Evolutionary conservation across 2,329 filamentous ascomycete species (phyloP).

Genomic region (Paecilomyces niveus): DNA sequence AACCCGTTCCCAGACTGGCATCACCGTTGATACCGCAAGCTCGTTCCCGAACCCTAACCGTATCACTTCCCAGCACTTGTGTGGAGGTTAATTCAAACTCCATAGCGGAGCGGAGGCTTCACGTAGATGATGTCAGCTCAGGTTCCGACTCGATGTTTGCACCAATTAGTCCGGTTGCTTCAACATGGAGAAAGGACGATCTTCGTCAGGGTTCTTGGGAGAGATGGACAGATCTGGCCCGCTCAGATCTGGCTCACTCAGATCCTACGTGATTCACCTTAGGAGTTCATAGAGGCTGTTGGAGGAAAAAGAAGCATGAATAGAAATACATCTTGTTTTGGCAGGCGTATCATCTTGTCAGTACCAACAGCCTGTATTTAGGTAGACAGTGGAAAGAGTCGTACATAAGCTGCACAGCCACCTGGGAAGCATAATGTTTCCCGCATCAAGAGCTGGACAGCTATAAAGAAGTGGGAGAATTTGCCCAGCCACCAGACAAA

Average conservation of each 20-base stretch:
- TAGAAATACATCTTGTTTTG: no score
- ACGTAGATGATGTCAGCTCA: neutral
- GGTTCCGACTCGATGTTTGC: neutral
- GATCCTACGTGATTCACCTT: neutral
- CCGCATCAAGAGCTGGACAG: no score
- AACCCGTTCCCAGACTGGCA: neutral
- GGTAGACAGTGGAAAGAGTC: no score
- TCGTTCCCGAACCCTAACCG: neutral
- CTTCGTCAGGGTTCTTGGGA: neutral
- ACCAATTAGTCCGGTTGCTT: neutral
- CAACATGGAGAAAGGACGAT: neutral
- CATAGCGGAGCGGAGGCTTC: neutral
- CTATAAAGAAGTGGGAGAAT: no score
- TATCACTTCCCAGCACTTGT: neutral
- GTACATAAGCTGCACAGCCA: no score
- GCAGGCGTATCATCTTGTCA: no score
- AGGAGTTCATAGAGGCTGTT: no score
- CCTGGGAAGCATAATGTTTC: no score
- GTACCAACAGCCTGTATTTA: no score
- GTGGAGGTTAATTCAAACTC: neutral
- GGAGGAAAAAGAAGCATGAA: no score
- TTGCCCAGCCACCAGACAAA: neutral
- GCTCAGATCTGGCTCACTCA: neutral
- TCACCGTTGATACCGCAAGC: neutral
- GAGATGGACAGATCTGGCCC: neutral